These are phyloP conservation scores for Aspergillus sp. DNA, from an alignment of 2,329 filamentous ascomycete genomes.

Conservation along the genomic window DNA sequence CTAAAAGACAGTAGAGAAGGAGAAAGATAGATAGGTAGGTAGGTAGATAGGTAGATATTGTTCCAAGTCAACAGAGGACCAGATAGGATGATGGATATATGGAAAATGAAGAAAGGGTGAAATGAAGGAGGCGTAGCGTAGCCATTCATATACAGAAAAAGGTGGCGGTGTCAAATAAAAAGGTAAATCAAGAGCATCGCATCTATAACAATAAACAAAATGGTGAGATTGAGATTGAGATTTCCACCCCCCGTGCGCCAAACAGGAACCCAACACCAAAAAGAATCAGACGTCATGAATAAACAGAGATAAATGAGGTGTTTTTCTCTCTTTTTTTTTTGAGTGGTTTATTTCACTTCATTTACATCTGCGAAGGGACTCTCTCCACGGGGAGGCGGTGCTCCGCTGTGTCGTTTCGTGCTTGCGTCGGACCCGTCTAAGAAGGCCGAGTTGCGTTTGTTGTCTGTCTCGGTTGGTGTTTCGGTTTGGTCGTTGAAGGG, in stretches of 20 bases:
- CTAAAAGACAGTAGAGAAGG: background rate
- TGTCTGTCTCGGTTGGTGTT: slow-evolving; percentile 21
- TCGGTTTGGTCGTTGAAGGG: slow-evolving; percentile 31
- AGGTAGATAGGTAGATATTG: background rate
- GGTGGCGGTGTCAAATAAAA: slow-evolving; percentile 2
- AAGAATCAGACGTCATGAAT: slow-evolving; percentile 7
- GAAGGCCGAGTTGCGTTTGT: slow-evolving; percentile 21
- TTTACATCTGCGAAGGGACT: slow-evolving; percentile 48
- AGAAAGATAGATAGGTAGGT: background rate
- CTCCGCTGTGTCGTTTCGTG: slow-evolving; percentile 33
- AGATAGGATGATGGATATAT: background rate
- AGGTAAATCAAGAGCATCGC: background rate
- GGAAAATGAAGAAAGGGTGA: background rate
- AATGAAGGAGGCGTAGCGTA: slow-evolving; percentile 3
- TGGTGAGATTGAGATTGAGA: background rate
- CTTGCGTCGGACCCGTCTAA: slow-evolving; percentile 27
- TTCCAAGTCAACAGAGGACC: background rate
- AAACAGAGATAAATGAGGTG: slow-evolving; percentile 5
- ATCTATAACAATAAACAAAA: slow-evolving; percentile 1
- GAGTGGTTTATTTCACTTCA: slow-evolving; percentile 37
- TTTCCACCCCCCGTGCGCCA: slow-evolving; percentile 12
- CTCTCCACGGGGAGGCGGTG: slow-evolving; percentile 30
- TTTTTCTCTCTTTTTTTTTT: too few relatives aligned
- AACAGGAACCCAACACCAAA: slow-evolving; percentile 2
- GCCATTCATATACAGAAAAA: slow-evolving; percentile 26